Evolutionary conservation across 495 filamentous ascomycete species (phyloP).

Genomic region (Penicillium cosmopolitanum): DNA sequence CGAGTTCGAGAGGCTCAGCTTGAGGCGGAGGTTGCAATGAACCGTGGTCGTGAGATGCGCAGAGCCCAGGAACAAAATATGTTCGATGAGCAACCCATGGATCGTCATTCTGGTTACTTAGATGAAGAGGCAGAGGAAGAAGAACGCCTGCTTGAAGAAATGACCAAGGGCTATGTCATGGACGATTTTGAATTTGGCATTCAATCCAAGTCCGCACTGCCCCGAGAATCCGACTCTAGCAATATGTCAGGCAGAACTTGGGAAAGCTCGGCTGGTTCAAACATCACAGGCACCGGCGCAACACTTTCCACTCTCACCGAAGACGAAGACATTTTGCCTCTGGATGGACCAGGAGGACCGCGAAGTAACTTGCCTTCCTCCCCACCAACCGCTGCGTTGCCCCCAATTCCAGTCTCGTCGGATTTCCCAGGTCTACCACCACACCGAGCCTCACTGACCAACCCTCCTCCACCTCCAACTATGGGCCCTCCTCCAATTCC

Average conservation of each 20-base stretch:
- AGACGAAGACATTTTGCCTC: conserved; percentile 46
- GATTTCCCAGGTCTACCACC: conserved; percentile 28
- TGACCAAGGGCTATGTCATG: conserved; percentile 84
- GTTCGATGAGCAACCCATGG: conserved; percentile 33
- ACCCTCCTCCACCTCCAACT: conserved; percentile 35
- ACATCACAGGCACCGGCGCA: conserved; percentile 72
- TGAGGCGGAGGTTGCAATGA: conserved; percentile 69
- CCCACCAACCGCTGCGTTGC: conserved; percentile 32
- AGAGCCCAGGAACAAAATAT: conserved; percentile 37
- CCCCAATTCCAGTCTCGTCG: conserved; percentile 31
- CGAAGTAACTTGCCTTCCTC: conserved; percentile 33
- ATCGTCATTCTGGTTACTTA: conserved; percentile 50
- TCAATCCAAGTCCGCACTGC: conserved; percentile 74
- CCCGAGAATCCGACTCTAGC: conserved; percentile 88
- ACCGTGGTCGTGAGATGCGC: conserved; percentile 46
- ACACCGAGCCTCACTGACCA: conserved; percentile 29
- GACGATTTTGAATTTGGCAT: conserved; percentile 84
- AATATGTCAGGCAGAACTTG: conserved; percentile 81
- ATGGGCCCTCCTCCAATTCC: conserved; percentile 45
- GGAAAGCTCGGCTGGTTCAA: conserved; percentile 83
- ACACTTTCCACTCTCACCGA: conserved; percentile 79
- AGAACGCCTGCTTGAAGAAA: conserved; percentile 88
- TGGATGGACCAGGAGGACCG: conserved; percentile 27
- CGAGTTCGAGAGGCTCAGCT: conserved; percentile 76
- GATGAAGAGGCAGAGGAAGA: conserved; percentile 88